A percentile compares a stretch with the other conserved stretches of the same genome.
Evolutionary conservation across 2,329 filamentous ascomycete genomes (phyloP).

Genomic region (Calonectria multiphialidica): DNA sequence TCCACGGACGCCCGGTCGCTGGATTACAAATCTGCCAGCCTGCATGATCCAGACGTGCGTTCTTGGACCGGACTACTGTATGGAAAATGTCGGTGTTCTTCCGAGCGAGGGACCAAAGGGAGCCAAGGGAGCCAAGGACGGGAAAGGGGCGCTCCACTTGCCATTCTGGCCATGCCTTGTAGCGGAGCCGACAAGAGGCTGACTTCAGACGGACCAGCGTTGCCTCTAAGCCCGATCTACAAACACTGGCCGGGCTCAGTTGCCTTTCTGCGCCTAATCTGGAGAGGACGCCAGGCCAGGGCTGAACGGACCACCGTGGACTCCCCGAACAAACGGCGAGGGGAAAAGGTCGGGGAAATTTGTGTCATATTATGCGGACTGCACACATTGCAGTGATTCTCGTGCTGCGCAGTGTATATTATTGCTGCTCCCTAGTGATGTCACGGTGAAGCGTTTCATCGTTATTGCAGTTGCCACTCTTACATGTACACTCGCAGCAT

Average conservation of each 20-base stretch:
- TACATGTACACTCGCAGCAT: background rate
- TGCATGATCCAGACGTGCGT: background rate
- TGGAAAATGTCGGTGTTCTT: slow-evolving; percentile 21
- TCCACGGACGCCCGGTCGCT: background rate
- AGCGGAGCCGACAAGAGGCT: background rate
- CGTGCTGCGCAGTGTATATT: background rate
- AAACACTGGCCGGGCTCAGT: slow-evolving; percentile 4
- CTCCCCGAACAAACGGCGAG: slow-evolving; percentile 7
- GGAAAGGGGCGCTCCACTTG: slow-evolving; percentile 24
- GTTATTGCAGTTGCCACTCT: slow-evolving; percentile 2
- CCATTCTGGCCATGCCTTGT: background rate
- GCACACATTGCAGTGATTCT: background rate
- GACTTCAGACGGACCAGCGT: background rate
- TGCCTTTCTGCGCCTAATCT: slow-evolving; percentile 14
- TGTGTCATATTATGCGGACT: background rate
- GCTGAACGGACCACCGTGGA: slow-evolving; percentile 5
- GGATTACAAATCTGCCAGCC: slow-evolving; percentile 5
- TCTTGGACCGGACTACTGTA: background rate
- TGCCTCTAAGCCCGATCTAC: slow-evolving; percentile 8
- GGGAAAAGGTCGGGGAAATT: background rate
- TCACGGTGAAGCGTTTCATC: background rate
- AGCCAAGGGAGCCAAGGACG: background rate
- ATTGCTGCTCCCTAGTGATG: background rate
- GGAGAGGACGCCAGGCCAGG: background rate
- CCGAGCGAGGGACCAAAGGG: too few species aligned